Base-by-base conservation (phyloP, 768 basidiomycete species). In the Tricholoma flavovirens region DNA sequence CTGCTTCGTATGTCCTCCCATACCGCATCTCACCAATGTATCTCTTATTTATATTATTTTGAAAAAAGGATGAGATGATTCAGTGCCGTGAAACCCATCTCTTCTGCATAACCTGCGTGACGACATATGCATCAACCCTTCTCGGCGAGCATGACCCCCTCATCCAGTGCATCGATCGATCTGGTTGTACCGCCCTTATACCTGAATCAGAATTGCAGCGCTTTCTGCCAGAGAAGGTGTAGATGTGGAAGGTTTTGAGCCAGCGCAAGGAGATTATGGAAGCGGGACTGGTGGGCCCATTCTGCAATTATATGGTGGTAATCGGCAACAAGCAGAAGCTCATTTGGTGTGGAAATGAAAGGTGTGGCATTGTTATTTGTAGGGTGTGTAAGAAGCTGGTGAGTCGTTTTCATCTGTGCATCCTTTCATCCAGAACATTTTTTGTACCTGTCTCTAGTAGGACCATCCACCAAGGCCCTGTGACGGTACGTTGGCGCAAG, bases 31-130 rank as follows among this genome's bases (percentile, higher is more conserved):
- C 30, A 57, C 26, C 24, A 38, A 24, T 19, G 26, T 53, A n/a
- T 30, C 30, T 17, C 43, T 48, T 57, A 11, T 50, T 50, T 19
- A 17, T 17, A 40, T 40, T 15, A n/a, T 5, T 40, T 17, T n/a
- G n/a, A 17, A 42, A 19, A 15, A 58, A 94, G 90, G 79, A 81
- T 36, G 83, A 87, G 59, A 87, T 93, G 85, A 77, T 89, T 1
- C 92, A 94, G 70, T 94, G 93, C 62, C 83, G 87, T 0, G 92
- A 93, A 50, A 83, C 87, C 0, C 93, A 95, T 67, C 80, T 93
- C 1, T 95, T 94, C 73, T 95, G 93, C 68, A 74, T 67, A 22
- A 70, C 75, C 2, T 95, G 93, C 66, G 79, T 90, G 67, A 79
- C 70, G 1, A 71, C 77, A 1, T 88, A 91, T 64, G 83, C 84